A percentile compares a stretch with the other conserved stretches of the same genome.
These are phyloP conservation scores for Sequoia sempervirens DNA, from an alignment of 75 land plant species.

Conservation along the genomic window DNA sequence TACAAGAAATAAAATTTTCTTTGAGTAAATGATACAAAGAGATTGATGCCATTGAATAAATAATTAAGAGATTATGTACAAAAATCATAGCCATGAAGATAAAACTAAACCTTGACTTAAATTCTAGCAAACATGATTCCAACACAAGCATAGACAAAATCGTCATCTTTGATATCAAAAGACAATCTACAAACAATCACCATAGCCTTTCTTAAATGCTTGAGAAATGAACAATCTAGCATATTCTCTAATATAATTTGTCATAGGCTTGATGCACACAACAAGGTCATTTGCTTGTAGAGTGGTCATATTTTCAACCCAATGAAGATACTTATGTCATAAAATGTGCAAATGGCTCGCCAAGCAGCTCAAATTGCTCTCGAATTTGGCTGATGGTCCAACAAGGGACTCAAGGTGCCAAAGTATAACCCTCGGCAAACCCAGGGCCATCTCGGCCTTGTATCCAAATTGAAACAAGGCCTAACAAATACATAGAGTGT, in stretches of 20 bases:
- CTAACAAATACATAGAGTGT: no score
- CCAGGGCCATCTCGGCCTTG: no score
- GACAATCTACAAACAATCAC: conserved; percentile 83
- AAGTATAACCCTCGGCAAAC: no score
- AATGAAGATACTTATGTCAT: conserved; percentile 60
- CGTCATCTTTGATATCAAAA: conserved; percentile 70
- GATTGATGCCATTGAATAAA: no score
- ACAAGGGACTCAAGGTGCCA: no score
- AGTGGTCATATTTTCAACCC: conserved; percentile 86
- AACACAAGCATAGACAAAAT: conserved; percentile 84
- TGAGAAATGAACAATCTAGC: conserved; percentile 76
- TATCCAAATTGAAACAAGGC: no score
- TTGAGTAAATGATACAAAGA: no score
- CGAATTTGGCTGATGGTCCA: conserved; percentile 65
- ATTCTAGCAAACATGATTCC: conserved; percentile 61
- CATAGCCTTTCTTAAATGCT: conserved; percentile 48
- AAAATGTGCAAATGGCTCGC: conserved; percentile 52
- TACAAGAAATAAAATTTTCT: no score
- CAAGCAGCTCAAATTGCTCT: conserved; percentile 61
- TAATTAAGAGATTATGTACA: no score
- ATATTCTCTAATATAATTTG: conserved; percentile 56
- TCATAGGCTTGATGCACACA: conserved; percentile 70
- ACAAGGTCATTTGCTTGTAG: conserved; percentile 73
- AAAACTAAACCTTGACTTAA: conserved; percentile 35
- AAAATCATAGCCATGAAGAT: no score